Evolutionary conservation across 2,329 filamentous ascomycete species (phyloP).

Genomic region (Claviceps digitariae): DNA sequence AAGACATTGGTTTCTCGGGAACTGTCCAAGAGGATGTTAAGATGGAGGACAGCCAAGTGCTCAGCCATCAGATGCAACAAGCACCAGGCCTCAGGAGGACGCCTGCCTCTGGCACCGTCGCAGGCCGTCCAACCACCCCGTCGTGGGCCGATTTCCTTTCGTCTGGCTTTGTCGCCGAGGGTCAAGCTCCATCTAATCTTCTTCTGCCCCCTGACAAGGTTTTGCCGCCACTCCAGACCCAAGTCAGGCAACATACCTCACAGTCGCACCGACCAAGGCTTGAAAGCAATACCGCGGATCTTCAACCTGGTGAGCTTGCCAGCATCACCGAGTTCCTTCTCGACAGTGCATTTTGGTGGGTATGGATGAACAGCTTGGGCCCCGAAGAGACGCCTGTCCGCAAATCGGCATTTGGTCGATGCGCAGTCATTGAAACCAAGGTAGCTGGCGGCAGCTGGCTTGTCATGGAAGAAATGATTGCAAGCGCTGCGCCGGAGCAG

Average conservation of each 20-base stretch:
- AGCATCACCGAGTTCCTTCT: conserved; percentile 78
- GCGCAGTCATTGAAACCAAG: conserved; percentile 78
- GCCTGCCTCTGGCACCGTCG: conserved; percentile 53
- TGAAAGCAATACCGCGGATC: conserved; percentile 46
- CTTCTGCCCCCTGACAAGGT: conserved; percentile 86
- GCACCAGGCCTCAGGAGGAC: conserved; percentile 44
- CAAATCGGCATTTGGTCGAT: conserved; percentile 89
- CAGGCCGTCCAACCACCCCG: conserved; percentile 79
- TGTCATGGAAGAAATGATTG: conserved; percentile 91
- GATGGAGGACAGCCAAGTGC: conserved; percentile 40
- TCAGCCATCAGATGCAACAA: conserved; percentile 27
- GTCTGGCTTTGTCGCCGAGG: conserved; percentile 74
- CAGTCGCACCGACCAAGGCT: conserved; percentile 67
- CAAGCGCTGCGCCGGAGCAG: conserved; percentile 76
- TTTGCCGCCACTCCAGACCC: conserved; percentile 67
- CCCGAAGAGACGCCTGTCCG: conserved; percentile 74
- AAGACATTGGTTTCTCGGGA: conserved; percentile 82
- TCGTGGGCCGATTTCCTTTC: conserved; percentile 98
- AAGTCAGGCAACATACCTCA: conserved; percentile 65
- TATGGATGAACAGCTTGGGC: conserved; percentile 95
- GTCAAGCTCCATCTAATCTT: conserved; percentile 50
- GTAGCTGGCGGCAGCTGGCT: conserved; percentile 78
- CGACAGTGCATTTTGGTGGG: conserved; percentile 98
- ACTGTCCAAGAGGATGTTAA: conserved; percentile 54
- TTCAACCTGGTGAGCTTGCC: conserved; percentile 87